Conservation (phyloP, 139 green algal species). For the Pleodorina starrii region DNA sequence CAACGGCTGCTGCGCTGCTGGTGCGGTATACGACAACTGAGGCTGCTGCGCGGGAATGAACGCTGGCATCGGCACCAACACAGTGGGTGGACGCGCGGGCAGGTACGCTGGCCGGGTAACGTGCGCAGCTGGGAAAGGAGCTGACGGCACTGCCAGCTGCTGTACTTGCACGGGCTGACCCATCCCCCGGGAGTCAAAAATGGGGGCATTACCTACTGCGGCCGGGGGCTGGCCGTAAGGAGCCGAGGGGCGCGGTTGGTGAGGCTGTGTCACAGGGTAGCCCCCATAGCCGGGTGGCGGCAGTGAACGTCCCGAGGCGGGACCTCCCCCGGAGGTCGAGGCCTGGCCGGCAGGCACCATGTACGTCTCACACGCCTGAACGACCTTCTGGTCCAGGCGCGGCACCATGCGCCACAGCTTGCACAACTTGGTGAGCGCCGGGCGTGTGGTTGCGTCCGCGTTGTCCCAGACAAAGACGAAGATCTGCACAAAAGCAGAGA, state of each 20-base stretch:
- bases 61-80: neutral
- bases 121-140: neutral
- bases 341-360: conserved; percentile 17
- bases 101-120: neutral
- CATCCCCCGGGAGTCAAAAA: neutral
- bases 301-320: neutral
- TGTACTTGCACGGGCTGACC: neutral
- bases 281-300: neutral
- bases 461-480: conserved; percentile 51
- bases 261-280: conserved; percentile 23
- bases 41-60: neutral
- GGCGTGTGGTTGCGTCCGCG: neutral
- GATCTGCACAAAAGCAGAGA: conserved; percentile 30
- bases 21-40: neutral
- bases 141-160: neutral
- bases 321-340: neutral
- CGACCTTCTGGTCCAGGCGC: conserved; percentile 26
- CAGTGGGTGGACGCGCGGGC: neutral
- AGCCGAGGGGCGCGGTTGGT: neutral
- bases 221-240: neutral
- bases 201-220: neutral
- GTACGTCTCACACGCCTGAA: conserved; percentile 29
- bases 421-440: conserved; percentile 38
- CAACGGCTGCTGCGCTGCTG: conserved; percentile 6
- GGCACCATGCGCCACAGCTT: conserved; percentile 29